Evolutionary conservation across 768 basidiomycete species (phyloP).

Genomic region (Leucocoprinus birnbaumii): DNA sequence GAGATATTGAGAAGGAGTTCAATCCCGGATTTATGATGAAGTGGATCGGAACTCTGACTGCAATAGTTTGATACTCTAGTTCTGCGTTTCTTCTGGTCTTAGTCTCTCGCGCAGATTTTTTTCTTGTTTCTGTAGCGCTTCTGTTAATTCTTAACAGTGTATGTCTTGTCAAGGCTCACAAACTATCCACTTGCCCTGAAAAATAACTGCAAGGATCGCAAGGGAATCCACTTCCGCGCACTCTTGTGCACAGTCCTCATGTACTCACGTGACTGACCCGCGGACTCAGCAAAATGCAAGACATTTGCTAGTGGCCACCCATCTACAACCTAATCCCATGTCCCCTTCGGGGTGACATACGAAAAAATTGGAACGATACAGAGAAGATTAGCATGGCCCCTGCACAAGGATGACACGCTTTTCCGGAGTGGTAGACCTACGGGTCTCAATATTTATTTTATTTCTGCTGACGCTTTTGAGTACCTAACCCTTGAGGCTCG

Average conservation of each 20-base stretch:
- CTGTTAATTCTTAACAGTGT: no score
- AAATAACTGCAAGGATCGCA: no score
- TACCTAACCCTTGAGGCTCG: no score
- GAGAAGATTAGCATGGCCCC: slow-evolving; percentile 99
- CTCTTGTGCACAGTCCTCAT: no score
- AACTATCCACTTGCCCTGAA: no score
- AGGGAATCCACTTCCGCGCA: no score
- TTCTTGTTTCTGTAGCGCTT: no score
- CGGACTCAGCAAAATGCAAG: slow-evolving; percentile 27
- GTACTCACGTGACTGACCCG: slow-evolving; percentile 18
- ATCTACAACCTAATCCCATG: slow-evolving; percentile 23
- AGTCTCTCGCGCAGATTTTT: no score
- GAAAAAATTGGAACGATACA: slow-evolving; percentile 99
- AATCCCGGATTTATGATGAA: slow-evolving; percentile 21
- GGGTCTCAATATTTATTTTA: slow-evolving; percentile 56
- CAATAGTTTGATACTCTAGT: background rate
- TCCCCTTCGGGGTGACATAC: slow-evolving; percentile 93
- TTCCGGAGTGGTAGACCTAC: slow-evolving; percentile 84
- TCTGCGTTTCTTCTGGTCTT: no score
- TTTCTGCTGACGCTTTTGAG: slow-evolving; percentile 1
- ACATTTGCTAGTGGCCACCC: background rate
- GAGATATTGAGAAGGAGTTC: slow-evolving; percentile 24
- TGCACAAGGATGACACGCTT: slow-evolving; percentile 99
- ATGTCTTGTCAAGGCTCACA: no score
- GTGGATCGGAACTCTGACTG: slow-evolving; percentile 18